Percentiles rank a stretch among this genome's conserved stretches.
phyloP scores from a whole-genome alignment of 768 basidiomycete genomes.

The Neoboletus subvelutipes region DNA sequence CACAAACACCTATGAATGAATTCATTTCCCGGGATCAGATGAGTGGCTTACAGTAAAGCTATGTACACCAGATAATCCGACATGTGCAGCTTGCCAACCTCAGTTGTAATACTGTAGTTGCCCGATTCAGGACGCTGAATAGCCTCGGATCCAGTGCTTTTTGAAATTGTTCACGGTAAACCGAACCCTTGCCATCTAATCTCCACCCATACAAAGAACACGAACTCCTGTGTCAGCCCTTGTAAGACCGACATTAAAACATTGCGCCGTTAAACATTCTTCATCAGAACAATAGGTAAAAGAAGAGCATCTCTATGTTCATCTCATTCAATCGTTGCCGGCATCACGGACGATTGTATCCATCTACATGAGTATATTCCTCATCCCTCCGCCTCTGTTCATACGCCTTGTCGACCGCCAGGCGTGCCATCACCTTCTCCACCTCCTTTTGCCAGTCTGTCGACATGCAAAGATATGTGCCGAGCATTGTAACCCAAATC shows the following conservation, averaged over 20 bases:
- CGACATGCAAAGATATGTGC: constrained; percentile 44
- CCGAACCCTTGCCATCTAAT: no score
- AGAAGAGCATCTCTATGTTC: background rate
- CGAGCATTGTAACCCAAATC: constrained; percentile 14
- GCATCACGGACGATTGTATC: background rate
- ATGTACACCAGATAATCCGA: no score
- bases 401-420: constrained; percentile 46
- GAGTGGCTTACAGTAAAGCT: no score
- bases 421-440: constrained; percentile 52
- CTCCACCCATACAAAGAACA: no score
- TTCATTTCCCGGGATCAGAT: no score
- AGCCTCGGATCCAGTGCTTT: no score
- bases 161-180: no score
- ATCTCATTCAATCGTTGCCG: background rate
- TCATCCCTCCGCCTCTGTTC: background rate
- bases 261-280: background rate
- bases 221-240: no score
- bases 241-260: background rate
- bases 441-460: constrained; percentile 76
- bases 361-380: background rate
- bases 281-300: background rate
- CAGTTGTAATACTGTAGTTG: no score
- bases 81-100: no score
- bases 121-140: no score
- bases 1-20: no score